Conservation (phyloP, 2,329 filamentous ascomycete genomes). For the Chrysoporthe puriensis region DNA sequence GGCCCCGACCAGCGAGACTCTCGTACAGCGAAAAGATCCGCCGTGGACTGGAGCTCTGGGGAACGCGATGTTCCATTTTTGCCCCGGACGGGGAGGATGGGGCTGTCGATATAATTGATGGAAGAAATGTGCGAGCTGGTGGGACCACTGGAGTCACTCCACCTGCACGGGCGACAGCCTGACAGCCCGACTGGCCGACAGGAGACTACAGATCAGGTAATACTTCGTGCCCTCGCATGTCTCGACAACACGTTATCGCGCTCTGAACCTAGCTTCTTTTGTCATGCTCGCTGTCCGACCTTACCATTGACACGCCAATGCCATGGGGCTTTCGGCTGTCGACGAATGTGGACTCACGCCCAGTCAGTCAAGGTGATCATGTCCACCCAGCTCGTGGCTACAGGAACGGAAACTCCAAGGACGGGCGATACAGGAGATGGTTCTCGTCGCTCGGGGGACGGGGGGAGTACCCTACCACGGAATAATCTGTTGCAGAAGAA, state of each 20-base stretch:
- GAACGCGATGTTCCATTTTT: conserved; percentile 13
- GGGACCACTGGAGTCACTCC: conserved; percentile 28
- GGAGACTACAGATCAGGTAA: neutral
- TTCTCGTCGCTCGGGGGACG: no score
- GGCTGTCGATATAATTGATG: conserved; percentile 26
- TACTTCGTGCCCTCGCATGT: neutral
- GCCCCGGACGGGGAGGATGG: conserved; percentile 16
- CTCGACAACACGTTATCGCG: conserved; percentile 26
- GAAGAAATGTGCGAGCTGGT: conserved; percentile 24
- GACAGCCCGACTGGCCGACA: conserved; percentile 1
- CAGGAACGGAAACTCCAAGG: neutral
- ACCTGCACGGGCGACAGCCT: conserved; percentile 14
- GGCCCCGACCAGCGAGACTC: neutral
- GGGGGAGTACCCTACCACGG: no score
- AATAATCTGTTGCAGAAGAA: neutral
- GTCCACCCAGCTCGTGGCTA: neutral
- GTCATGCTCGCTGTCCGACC: conserved; percentile 12
- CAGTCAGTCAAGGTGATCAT: neutral
- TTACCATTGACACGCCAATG: conserved; percentile 15
- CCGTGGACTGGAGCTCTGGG: neutral
- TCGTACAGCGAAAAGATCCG: neutral
- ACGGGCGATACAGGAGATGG: no score
- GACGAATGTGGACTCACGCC: neutral
- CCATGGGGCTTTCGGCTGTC: neutral
- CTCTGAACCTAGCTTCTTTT: conserved; percentile 7